A percentile compares a stretch with the other conserved stretches of the same genome.
Evolutionary conservation across 176 grass and related monocot species (phyloP).

Genomic region (Raddia distichophylla): DNA sequence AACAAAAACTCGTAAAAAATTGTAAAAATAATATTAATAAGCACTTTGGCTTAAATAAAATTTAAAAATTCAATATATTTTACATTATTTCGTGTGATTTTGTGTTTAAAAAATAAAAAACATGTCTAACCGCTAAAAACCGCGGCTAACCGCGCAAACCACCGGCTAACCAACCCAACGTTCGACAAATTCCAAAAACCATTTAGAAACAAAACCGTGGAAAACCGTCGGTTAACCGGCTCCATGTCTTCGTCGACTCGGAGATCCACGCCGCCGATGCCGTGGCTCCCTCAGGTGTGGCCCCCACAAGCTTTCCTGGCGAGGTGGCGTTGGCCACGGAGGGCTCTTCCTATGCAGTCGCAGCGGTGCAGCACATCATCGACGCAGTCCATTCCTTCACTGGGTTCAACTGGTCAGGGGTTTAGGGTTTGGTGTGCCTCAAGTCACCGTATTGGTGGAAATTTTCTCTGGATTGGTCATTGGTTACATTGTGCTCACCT

Average conservation of each 20-base stretch:
- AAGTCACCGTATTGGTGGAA: neutral
- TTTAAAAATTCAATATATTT: no score
- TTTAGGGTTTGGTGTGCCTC: conserved; percentile 1
- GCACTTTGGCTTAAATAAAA: no score
- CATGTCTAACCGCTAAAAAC: no score
- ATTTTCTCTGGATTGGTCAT: neutral
- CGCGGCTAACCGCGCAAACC: no score
- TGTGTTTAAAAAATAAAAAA: no score
- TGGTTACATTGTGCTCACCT: neutral
- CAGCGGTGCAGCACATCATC: conserved; percentile 49
- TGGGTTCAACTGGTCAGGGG: conserved; percentile 54
- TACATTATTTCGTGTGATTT: no score
- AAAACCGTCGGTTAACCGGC: no score
- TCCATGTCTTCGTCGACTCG: conserved; percentile 1
- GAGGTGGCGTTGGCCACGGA: conserved; percentile 47
- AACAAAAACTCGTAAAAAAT: no score
- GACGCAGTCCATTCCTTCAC: conserved; percentile 49
- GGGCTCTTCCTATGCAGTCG: conserved; percentile 35
- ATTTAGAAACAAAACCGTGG: no score
- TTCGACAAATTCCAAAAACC: no score
- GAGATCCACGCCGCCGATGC: neutral
- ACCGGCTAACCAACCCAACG: no score
- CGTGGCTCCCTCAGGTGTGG: neutral
- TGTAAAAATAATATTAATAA: no score
- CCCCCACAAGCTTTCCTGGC: neutral